Evolutionary conservation across 2,329 filamentous ascomycete species (phyloP).

Genomic region (Acrocalymma vagum): DNA sequence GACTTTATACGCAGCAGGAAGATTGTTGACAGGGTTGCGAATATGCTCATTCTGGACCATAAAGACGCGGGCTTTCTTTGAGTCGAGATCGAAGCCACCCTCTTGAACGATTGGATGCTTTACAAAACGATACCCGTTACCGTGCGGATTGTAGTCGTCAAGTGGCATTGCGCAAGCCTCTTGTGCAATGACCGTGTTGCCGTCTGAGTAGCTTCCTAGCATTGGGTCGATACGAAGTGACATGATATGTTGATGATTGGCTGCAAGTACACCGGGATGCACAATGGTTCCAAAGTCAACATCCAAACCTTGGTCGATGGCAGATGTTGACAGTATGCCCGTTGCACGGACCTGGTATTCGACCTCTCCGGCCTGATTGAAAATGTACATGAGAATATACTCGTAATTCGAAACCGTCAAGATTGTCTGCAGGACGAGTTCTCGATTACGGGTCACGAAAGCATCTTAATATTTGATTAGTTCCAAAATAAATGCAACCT

Average conservation of each 20-base stretch:
- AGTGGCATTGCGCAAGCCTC: slow-evolving; percentile 66
- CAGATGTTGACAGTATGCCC: slow-evolving; percentile 70
- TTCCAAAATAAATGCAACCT: too few relatives aligned
- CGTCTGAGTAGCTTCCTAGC: slow-evolving; percentile 52
- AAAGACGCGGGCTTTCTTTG: slow-evolving; percentile 50
- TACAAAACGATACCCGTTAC: slow-evolving; percentile 54
- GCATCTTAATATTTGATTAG: too few relatives aligned
- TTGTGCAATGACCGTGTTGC: slow-evolving; percentile 56
- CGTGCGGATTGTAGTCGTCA: slow-evolving; percentile 61
- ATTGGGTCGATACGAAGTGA: slow-evolving; percentile 54
- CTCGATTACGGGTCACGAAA: slow-evolving; percentile 68
- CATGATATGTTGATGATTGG: slow-evolving; percentile 79
- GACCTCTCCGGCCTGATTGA: slow-evolving; percentile 73
- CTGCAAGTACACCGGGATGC: slow-evolving; percentile 71
- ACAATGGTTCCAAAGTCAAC: slow-evolving; percentile 73
- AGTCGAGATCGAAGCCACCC: slow-evolving; percentile 57
- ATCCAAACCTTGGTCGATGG: slow-evolving; percentile 69
- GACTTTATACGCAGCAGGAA: slow-evolving; percentile 57
- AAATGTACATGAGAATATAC: slow-evolving; percentile 74
- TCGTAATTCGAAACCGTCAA: slow-evolving; percentile 76
- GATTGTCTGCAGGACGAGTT: slow-evolving; percentile 72
- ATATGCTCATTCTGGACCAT: slow-evolving; percentile 54
- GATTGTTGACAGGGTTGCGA: slow-evolving; percentile 53
- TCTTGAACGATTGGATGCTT: slow-evolving; percentile 56
- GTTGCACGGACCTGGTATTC: slow-evolving; percentile 72